These are phyloP conservation scores for Fragaria vesca DNA, from an alignment of 306 rosid genomes.

Conservation along the genomic window DNA sequence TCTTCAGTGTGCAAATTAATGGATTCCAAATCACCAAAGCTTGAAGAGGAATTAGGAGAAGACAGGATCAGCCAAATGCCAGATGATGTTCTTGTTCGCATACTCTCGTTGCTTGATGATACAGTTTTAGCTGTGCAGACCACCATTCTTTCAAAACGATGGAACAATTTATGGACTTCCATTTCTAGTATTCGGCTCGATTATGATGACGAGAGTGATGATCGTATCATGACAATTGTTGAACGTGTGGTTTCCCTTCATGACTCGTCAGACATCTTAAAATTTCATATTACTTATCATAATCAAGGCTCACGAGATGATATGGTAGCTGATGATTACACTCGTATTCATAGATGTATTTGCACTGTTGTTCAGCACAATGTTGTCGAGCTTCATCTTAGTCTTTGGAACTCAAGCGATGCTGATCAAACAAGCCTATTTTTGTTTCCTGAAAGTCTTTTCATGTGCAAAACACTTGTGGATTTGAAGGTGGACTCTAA, in stretches of 20 bases:
- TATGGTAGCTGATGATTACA: neutral
- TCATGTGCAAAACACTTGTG: neutral
- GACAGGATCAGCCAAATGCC: conserved; percentile 1
- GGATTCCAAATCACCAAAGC: neutral
- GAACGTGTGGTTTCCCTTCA: neutral
- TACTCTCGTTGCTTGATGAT: neutral
- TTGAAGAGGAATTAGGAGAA: neutral
- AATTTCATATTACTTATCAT: neutral
- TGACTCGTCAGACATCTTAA: neutral
- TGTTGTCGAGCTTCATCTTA: neutral
- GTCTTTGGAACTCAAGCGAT: no score
- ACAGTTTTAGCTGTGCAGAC: neutral
- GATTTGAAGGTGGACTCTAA: neutral
- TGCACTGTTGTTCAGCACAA: neutral
- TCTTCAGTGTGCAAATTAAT: neutral
- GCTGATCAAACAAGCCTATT: neutral
- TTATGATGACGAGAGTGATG: neutral
- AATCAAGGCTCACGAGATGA: neutral
- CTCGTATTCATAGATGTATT: neutral
- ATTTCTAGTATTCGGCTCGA: no score
- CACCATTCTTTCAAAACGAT: neutral
- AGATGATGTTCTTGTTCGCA: neutral
- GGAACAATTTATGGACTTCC: neutral
- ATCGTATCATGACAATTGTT: neutral
- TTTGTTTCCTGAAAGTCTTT: neutral